Conservation (phyloP, 495 filamentous ascomycete species). For the Penicillium daleae region DNA sequence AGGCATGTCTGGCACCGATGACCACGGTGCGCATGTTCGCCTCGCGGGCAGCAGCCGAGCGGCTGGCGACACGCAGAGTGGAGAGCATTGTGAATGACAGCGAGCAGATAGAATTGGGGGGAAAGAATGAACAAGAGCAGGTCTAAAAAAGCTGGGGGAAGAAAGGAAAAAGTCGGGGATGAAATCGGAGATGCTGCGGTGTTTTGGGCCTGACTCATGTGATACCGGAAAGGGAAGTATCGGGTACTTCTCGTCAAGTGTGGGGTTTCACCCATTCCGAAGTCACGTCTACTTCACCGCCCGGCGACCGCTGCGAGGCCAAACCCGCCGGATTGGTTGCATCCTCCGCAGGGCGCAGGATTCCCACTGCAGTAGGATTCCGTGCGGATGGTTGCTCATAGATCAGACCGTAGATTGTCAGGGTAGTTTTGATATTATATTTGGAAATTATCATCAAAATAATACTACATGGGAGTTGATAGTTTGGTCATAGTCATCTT, state of each 20-base stretch:
- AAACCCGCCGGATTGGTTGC: slow-evolving; percentile 30
- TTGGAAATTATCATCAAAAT: no score
- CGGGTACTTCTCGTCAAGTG: slow-evolving; percentile 28
- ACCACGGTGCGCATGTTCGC: slow-evolving; percentile 52
- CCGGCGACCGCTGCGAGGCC: slow-evolving; percentile 19
- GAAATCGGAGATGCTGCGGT: slow-evolving; percentile 40
- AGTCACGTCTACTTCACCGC: slow-evolving; percentile 27
- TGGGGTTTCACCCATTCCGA: slow-evolving; percentile 1
- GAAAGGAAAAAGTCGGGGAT: slow-evolving; percentile 31
- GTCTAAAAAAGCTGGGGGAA: slow-evolving; percentile 25
- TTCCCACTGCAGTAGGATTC: neutral
- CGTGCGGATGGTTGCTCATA: neutral
- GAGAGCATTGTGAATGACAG: slow-evolving; percentile 53
- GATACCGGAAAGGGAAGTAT: slow-evolving; percentile 28
- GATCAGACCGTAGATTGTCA: neutral
- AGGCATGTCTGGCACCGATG: slow-evolving; percentile 66
- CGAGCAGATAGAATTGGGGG: slow-evolving; percentile 18
- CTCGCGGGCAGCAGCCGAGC: slow-evolving; percentile 54
- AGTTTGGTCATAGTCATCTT: neutral
- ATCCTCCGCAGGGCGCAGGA: slow-evolving; percentile 21
- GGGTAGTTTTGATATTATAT: no score
- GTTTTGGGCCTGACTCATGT: slow-evolving; percentile 48
- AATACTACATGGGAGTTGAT: neutral
- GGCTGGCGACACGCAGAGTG: slow-evolving; percentile 58
- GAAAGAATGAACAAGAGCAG: slow-evolving; percentile 16